Evolutionary conservation across 495 filamentous ascomycete genomes (phyloP).

Genomic region (Neurospora africana): DNA sequence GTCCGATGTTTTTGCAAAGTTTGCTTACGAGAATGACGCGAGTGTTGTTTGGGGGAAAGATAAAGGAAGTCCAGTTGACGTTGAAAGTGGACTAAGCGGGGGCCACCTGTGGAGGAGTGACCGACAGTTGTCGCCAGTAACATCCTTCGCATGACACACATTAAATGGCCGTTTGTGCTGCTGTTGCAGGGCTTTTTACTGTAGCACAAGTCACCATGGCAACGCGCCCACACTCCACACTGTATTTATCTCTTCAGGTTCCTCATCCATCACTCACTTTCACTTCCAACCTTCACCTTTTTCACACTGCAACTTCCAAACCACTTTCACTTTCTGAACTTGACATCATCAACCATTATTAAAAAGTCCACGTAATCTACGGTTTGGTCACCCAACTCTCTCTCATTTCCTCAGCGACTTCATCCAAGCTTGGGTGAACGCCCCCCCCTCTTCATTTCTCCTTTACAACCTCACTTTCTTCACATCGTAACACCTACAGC

Average conservation of each 20-base stretch:
- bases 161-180: not conserved
- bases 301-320: not conserved
- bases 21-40: not conserved
- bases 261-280: not conserved
- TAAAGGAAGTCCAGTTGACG: not conserved
- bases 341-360: not conserved
- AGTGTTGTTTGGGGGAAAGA: not conserved
- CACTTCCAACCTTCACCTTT: not conserved
- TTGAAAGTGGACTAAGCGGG: not conserved
- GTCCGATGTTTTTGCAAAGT: not conserved
- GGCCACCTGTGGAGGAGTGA: not conserved
- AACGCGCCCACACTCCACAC: not conserved
- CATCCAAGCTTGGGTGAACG: not conserved
- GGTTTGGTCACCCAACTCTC: not conserved
- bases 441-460: not conserved
- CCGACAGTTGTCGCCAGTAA: not conserved
- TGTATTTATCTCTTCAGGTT: not conserved
- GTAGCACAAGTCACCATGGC: not conserved
- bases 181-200: not conserved
- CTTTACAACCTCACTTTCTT: not conserved
- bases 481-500: not conserved
- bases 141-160: not conserved
- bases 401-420: not conserved
- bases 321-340: not conserved
- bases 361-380: not conserved